These are phyloP conservation scores for Zygnema circumcarinatum DNA, from an alignment of 139 green algal species.

Conservation along the genomic window DNA sequence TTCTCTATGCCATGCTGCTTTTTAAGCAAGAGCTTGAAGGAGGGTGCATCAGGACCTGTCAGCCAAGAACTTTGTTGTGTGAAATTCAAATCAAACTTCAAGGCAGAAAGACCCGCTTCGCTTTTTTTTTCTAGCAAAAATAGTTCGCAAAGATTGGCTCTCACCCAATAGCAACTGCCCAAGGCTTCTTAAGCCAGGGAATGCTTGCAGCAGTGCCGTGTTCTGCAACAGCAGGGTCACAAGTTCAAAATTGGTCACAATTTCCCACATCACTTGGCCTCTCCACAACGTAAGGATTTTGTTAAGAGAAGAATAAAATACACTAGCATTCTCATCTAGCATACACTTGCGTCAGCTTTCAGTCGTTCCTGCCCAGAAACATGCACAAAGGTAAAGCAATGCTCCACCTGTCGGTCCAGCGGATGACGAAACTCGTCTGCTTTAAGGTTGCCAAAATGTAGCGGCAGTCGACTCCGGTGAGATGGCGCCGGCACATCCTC, in stretches of 20 bases:
- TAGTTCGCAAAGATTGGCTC: neutral
- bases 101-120: too few species aligned
- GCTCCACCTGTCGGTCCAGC: constrained; percentile 75
- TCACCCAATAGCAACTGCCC: constrained; percentile 76
- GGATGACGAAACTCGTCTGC: constrained; percentile 81
- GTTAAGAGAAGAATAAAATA: neutral
- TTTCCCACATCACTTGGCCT: neutral
- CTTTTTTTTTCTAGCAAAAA: too few species aligned
- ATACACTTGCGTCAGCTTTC: neutral
- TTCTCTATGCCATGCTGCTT: neutral
- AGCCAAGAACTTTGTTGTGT: neutral
- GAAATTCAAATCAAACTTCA: too few species aligned
- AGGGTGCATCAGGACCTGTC: neutral
- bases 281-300: neutral
- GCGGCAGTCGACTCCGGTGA: neutral
- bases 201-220: constrained; percentile 78
- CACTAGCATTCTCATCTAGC: neutral
- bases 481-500: too few species aligned
- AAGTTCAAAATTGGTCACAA: neutral
- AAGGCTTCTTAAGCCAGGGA: constrained; percentile 86
- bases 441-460: constrained; percentile 10
- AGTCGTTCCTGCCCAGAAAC: neutral
- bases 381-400: neutral
- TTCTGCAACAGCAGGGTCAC: too few species aligned
- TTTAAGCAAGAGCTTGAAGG: neutral